Evolutionary conservation across 1,284 basidiomycete species (phyloP), one percentile per base, ranked within the genome.

Genomic region (Lignosus rhinocerotis): DNA sequence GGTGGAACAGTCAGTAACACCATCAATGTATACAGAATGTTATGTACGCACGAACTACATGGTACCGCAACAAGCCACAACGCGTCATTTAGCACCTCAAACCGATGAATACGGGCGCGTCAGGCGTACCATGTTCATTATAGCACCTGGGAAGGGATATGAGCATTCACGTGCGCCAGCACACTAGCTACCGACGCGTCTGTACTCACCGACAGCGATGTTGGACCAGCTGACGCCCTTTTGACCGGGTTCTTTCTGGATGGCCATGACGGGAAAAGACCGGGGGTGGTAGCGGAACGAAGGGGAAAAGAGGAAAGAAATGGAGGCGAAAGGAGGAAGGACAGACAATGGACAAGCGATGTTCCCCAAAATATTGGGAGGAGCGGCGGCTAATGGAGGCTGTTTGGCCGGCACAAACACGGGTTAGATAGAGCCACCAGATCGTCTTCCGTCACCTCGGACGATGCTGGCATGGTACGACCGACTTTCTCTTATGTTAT

Each of bases 211-310:
- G 76, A 99, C 93, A 65, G 96, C 96, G 78, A 98, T 98, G 81
- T 99, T 99, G 70, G 94, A 96, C 95, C 95, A 99, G 78, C 86
- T 96, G 71, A 98, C 86, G 70, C 95, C 94, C 76, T 96, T 96
- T 77, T 96, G 89, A 65, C 92, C 92, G 57, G 92, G 92, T 78
- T 90, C 89, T 71, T 83, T 85, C 71, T 86, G 80, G 67, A 92
- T 84, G 74, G 85, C 90, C 90, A 92, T 93, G 67, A 74, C 66
- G 57, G 67, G 64, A 56, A 51, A 51, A 44, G 39, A 46, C 42
- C 17, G 55, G 51, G 54, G 56, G 48, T 53, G 46, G 60, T 53
- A 50, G 32, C 49, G 43, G 21, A 38, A 42, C 10, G 36, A 46
- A 32, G 42, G n/a, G 14, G 67, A 34, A 59, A 52, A 53, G 56